Percentiles rank a stretch among this genome's conserved stretches.
These are phyloP conservation scores for Hirschioporus abietinus DNA, from an alignment of 768 basidiomycete genomes.

Conservation along the genomic window DNA sequence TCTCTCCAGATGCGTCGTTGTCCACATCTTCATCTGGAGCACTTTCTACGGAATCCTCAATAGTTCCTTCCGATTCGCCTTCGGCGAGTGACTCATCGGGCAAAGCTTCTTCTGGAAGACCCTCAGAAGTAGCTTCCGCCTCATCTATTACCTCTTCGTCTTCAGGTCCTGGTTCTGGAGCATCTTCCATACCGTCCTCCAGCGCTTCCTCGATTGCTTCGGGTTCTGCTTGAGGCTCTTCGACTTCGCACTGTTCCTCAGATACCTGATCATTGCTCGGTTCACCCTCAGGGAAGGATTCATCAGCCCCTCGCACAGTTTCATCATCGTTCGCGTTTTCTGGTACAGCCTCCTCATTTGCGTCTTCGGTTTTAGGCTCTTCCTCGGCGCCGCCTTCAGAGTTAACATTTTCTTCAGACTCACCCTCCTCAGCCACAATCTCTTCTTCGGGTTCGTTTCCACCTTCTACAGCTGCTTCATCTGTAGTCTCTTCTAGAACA, in stretches of 20 bases:
- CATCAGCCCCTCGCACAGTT: background rate
- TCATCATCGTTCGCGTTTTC: background rate
- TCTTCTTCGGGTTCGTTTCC: background rate
- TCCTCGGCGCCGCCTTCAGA: background rate
- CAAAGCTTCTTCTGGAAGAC: no score
- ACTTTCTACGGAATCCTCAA: background rate
- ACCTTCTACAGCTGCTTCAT: background rate
- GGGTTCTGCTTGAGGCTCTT: background rate
- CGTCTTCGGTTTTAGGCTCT: background rate
- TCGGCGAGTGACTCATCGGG: no score
- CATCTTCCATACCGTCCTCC: background rate
- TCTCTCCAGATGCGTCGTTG: background rate
- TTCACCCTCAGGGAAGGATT: background rate
- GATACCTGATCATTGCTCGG: background rate
- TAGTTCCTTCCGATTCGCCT: background rate
- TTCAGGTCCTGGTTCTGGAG: background rate
- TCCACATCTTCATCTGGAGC: background rate
- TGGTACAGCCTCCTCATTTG: background rate
- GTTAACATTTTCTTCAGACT: background rate
- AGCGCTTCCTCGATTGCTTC: background rate
- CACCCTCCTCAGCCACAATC: background rate
- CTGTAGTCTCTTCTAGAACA: background rate
- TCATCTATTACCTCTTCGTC: no score
- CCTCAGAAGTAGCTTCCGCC: no score
- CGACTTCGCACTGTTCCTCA: background rate